Evolutionary conservation across 495 filamentous ascomycete species (phyloP), one percentile per base, ranked within the genome.

Genomic region (Penicillium coprophilum): DNA sequence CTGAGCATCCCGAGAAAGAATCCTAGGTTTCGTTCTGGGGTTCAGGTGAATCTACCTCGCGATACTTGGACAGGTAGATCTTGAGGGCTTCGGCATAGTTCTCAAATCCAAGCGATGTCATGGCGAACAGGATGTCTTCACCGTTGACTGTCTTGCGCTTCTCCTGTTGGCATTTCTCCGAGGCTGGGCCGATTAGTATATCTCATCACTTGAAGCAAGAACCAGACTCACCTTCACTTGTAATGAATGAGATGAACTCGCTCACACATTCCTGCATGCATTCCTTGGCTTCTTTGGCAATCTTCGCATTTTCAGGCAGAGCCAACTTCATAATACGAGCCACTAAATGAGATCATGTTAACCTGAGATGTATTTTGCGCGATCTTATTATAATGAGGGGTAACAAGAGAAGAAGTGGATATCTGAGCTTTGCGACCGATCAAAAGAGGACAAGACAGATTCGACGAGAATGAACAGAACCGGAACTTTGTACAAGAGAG

Each of bases 211-310:
- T 24, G 41, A 4, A 44, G 4, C 19, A 24, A 44, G 20, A 43
- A 43, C 1, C 19, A 24, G 19, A 44, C 41, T 24, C 11, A 24
- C 41, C 41, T 82, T 98, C 94, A 71, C 92, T 97, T 27, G 94
- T 98, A 73, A 98, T 98, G 79, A 98, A 98, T 17, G 93, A 97
- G 79, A 98, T 98, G 75, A 97, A 98, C 81, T 98, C 94, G 87
- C 92, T 97, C 57, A 98, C 94, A 67, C 94, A 98, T 77, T 98
- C 94, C 73, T 98, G 94, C 94, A 98, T 97, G 76, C 94, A 98
- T 71, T 98, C 94, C 72, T 98, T 98, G 28, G 94, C 94, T 72
- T 98, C 94, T 67, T 98, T 98, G 38, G 94, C 94, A 59, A 98
- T 98, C 80, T 98, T 98, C 53, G 94, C 94, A 71, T 98, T 98